phyloP scores from a whole-genome alignment of 495 filamentous ascomycete genomes.

The Evansstolkia leycettana region DNA sequence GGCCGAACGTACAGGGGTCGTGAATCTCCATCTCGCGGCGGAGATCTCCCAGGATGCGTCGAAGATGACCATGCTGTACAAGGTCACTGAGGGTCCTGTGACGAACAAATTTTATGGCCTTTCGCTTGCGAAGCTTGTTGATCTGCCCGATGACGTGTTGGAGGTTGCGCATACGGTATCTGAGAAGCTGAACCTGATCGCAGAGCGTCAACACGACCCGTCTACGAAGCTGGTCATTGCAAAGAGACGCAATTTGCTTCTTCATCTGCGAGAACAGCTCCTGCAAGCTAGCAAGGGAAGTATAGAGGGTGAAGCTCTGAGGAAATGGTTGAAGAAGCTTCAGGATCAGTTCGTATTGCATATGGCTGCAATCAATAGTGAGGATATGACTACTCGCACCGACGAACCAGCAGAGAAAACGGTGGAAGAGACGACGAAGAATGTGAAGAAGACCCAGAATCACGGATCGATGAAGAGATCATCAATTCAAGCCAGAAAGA shows the following conservation, averaged over 20 bases:
- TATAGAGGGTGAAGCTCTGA: slow-evolving; percentile 53
- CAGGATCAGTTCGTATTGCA: slow-evolving; percentile 64
- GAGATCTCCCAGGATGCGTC: slow-evolving; percentile 38
- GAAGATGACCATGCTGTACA: slow-evolving; percentile 79
- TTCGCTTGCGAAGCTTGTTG: slow-evolving; percentile 60
- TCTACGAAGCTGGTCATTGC: slow-evolving; percentile 43
- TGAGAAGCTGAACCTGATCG: slow-evolving; percentile 38
- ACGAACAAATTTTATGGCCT: slow-evolving; percentile 66
- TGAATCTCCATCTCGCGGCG: slow-evolving; percentile 71
- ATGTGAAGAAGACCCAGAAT: background rate
- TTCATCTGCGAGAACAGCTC: slow-evolving; percentile 66
- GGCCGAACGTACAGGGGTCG: slow-evolving; percentile 57
- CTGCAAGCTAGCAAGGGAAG: slow-evolving; percentile 52
- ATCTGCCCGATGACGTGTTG: slow-evolving; percentile 56
- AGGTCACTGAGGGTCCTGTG: slow-evolving; percentile 56
- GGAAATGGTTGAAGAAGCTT: slow-evolving; percentile 52
- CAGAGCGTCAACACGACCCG: slow-evolving; percentile 32
- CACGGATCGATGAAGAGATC: no score
- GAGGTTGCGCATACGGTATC: slow-evolving; percentile 56
- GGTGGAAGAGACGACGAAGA: slow-evolving; percentile 5
- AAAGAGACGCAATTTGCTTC: slow-evolving; percentile 55
- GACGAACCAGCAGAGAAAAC: slow-evolving; percentile 3
- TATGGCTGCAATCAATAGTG: slow-evolving; percentile 51
- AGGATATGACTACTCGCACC: no score
- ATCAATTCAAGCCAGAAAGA: no score